Evolutionary conservation across 305 asterid species (phyloP), one percentile per base, ranked within the genome.

Genomic region (Solanum hybrid): DNA sequence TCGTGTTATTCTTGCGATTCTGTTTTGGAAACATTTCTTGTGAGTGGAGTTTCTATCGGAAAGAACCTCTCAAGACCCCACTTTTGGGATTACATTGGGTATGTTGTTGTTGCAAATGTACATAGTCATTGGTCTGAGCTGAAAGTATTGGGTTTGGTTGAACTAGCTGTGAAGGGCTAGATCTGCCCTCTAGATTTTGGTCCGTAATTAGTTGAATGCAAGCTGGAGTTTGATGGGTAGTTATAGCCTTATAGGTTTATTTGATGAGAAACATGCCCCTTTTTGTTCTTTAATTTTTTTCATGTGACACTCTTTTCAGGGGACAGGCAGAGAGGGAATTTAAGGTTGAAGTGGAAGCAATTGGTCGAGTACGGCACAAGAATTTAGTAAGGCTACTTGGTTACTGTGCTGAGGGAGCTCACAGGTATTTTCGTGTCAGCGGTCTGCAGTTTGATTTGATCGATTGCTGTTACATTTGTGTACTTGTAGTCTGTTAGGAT

Each of bases 261-360:
- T 83, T 83, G 87, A 33, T 57, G 88, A 84, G 88, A 13, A 84
- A 6, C 88, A 31, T 6, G 1, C 2, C 37, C 71, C 46, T 31
- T 20, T 51, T 31, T 85, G 29, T 42, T 26, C 26, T 31, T 39
- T 14, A 13, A 37, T 64, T 20, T 57, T 85, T 18, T 18, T n/a
- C 31, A 84, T 69, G 80, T 81, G 90, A 75, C 80, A 42, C 20
- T 86, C 12, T 85, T 88, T 87, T 31, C 90, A 97, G 99, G 92
- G 98, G 99, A 57, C 99, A 97, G 93, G 99, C 99, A 12, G 98
- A 96, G 94, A 94, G 96, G 86, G 99, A 97, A 89, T 97, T 97
- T 88, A 97, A 96, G 94, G 99, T 96, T 61, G 99, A 97, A 91
- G 99, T 97, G 4, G 99, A 97, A 90, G 99, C 96, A 22, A 97